Percentiles rank a stretch among this genome's conserved stretches.
phyloP scores from a whole-genome alignment of 2,329 filamentous ascomycete species.

The Fusarium sp. region DNA sequence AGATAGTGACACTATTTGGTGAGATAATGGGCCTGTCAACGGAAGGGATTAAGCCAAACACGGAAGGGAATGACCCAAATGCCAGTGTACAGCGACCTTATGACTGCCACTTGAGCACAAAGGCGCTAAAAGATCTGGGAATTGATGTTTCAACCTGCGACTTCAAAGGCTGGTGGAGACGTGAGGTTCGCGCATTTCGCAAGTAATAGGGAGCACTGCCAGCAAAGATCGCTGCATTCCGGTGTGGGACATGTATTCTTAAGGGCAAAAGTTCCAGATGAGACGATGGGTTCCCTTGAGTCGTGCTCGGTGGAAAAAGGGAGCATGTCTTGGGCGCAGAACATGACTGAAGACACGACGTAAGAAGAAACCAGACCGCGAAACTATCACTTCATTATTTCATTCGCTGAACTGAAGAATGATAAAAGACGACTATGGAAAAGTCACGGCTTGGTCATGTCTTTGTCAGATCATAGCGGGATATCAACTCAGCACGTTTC shows the following conservation, averaged over 20 bases:
- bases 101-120: constrained; percentile 86
- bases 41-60: constrained; percentile 72
- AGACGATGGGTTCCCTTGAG: constrained; percentile 1
- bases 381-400: neutral
- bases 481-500: neutral
- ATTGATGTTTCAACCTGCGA: constrained; percentile 78
- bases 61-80: constrained; percentile 75
- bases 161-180: constrained; percentile 83
- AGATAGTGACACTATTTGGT: constrained; percentile 81
- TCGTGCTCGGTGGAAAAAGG: constrained; percentile 15
- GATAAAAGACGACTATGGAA: neutral
- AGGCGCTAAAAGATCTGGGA: constrained; percentile 73
- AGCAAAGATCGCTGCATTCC: neutral
- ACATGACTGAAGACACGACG: neutral
- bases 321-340: constrained; percentile 13
- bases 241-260: neutral
- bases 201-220: constrained; percentile 48
- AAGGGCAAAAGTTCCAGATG: neutral
- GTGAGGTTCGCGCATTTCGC: constrained; percentile 67
- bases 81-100: constrained; percentile 81
- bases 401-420: neutral
- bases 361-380: neutral
- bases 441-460: neutral
- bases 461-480: neutral
- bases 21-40: constrained; percentile 80